Evolutionary conservation across 192 early-diverging fungal species (phyloP).

Genomic region (Coemansia sp.): DNA sequence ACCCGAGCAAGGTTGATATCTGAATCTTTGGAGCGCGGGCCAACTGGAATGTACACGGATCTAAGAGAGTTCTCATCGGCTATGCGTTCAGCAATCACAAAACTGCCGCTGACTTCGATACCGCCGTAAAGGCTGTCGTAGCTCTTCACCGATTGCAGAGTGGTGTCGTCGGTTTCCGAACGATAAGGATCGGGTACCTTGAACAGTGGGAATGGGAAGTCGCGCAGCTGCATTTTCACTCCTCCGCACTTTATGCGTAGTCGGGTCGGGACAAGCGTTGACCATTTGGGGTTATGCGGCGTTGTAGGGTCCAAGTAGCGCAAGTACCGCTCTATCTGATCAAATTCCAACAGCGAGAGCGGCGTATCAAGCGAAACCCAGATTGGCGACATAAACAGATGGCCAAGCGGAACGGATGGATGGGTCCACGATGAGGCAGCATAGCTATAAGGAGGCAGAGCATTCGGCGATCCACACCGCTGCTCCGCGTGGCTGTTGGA

Average conservation of each 20-base stretch:
- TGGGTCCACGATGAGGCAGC: slow-evolving; percentile 49
- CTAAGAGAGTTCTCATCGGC: slow-evolving; percentile 46
- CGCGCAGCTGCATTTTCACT: slow-evolving; percentile 50
- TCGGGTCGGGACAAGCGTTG: slow-evolving; percentile 49
- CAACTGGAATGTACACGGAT: slow-evolving; percentile 45
- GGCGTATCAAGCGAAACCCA: slow-evolving; percentile 50
- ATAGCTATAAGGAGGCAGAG: slow-evolving; percentile 41
- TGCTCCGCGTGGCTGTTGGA: slow-evolving; percentile 11
- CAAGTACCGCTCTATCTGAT: slow-evolving; percentile 46
- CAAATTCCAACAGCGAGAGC: slow-evolving; percentile 44
- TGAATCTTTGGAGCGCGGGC: slow-evolving; percentile 35
- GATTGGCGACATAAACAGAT: slow-evolving; percentile 44
- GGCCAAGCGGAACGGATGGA: slow-evolving; percentile 40
- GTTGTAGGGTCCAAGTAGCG: slow-evolving; percentile 54
- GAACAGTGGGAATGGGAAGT: slow-evolving; percentile 57
- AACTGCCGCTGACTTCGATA: slow-evolving; percentile 44
- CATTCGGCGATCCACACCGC: slow-evolving; percentile 21
- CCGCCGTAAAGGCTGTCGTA: slow-evolving; percentile 46
- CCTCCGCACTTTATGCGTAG: slow-evolving; percentile 51
- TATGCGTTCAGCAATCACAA: slow-evolving; percentile 46
- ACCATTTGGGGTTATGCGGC: slow-evolving; percentile 47
- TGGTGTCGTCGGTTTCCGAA: slow-evolving; percentile 13
- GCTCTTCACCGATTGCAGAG: slow-evolving; percentile 10
- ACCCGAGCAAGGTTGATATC: slow-evolving; percentile 22
- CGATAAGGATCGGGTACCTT: slow-evolving; percentile 52